Conservation (phyloP, 108 stramenopile genomes). For the Craspedostauros australis region DNA sequence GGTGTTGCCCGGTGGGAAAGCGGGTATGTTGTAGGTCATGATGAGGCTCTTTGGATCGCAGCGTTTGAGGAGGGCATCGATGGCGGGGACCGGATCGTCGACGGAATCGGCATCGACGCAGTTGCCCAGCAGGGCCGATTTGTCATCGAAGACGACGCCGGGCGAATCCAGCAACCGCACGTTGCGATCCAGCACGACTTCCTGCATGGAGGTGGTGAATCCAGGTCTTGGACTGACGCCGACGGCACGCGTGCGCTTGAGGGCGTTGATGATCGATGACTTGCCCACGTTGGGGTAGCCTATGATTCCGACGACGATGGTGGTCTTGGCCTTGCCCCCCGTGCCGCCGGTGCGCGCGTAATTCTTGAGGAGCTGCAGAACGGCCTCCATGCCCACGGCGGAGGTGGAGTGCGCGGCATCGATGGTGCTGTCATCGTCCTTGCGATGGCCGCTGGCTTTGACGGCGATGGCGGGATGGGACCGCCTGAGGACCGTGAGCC, state of each 20-base stretch:
- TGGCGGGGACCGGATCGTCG: slow-evolving; percentile 88
- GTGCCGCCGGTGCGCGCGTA: slow-evolving; percentile 83
- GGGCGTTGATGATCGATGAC: slow-evolving; percentile 88
- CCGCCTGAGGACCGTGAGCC: slow-evolving; percentile 86
- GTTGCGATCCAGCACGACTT: slow-evolving; percentile 94
- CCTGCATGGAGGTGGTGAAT: slow-evolving; percentile 94
- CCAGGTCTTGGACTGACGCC: slow-evolving; percentile 96
- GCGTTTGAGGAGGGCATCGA: slow-evolving; percentile 76
- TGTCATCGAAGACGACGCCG: slow-evolving; percentile 94
- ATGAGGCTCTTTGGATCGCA: slow-evolving; percentile 84
- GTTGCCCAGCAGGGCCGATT: slow-evolving; percentile 63
- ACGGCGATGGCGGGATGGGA: slow-evolving; percentile 92
- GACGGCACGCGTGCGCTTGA: slow-evolving; percentile 88
- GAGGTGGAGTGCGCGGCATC: slow-evolving; percentile 46
- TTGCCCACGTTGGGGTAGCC: slow-evolving; percentile 94
- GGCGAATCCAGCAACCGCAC: slow-evolving; percentile 96
- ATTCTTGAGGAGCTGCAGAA: slow-evolving; percentile 96
- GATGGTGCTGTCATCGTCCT: slow-evolving; percentile 23
- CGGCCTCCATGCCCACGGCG: slow-evolving; percentile 90
- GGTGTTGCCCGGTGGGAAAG: slow-evolving; percentile 74
- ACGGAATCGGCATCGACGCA: slow-evolving; percentile 94
- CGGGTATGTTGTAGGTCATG: slow-evolving; percentile 93
- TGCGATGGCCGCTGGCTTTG: slow-evolving; percentile 74
- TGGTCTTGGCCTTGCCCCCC: slow-evolving; percentile 69
- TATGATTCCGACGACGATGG: slow-evolving; percentile 86